A percentile compares a stretch with the other conserved stretches of the same genome.
phyloP scores from a whole-genome alignment of 306 rosid species.

The Quercus suber region DNA sequence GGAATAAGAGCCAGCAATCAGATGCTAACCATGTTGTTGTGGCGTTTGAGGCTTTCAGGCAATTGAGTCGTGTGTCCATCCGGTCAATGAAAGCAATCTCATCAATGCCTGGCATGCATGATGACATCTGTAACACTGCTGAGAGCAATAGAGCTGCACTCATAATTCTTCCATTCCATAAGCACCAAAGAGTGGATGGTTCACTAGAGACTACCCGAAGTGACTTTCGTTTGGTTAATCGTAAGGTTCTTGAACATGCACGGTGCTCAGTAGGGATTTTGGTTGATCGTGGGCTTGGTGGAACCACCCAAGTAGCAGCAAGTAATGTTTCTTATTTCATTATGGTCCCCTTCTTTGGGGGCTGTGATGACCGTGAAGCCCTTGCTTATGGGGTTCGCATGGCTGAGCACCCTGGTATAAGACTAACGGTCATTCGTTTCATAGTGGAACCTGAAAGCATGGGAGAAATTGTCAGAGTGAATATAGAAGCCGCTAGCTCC shows the following conservation, averaged over 20 bases:
- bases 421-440: constrained; percentile 51
- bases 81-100: constrained; percentile 84
- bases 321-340: constrained; percentile 61
- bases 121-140: constrained; percentile 79
- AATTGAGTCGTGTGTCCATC: constrained; percentile 64
- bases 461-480: constrained; percentile 38
- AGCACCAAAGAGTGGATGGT: constrained; percentile 78
- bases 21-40: constrained; percentile 47
- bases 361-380: constrained; percentile 80
- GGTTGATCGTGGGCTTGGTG: constrained; percentile 88
- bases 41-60: constrained; percentile 69
- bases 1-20: constrained; percentile 43
- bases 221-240: constrained; percentile 60
- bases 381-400: constrained; percentile 69
- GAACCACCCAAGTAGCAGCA: constrained; percentile 60
- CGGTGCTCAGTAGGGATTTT: constrained; percentile 83
- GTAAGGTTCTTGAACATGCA: constrained; percentile 66
- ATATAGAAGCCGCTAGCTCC: constrained; percentile 26
- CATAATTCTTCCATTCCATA: constrained; percentile 83
- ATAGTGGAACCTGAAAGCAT: constrained; percentile 23
- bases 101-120: constrained; percentile 59
- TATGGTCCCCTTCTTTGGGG: constrained; percentile 76
- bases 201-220: constrained; percentile 46
- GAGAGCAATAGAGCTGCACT: constrained; percentile 58
- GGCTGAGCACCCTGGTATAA: constrained; percentile 92